A percentile compares a stretch with the other conserved stretches of the same genome.
phyloP scores from a whole-genome alignment of 139 green algal genomes.

The Spirogloea muscicola region DNA sequence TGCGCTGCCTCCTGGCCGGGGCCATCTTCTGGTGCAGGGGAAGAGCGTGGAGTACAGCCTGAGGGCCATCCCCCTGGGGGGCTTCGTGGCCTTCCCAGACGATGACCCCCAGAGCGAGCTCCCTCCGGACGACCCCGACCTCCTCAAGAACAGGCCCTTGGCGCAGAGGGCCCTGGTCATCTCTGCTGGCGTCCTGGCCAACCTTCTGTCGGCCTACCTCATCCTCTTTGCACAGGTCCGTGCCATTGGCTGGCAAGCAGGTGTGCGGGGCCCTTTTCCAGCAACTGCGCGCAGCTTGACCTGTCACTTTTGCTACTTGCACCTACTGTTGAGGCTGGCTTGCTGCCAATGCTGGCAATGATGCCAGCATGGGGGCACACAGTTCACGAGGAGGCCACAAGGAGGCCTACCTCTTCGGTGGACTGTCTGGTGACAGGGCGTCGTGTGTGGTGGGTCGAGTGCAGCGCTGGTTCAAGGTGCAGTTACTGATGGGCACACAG shows the following conservation, averaged over 20 bases:
- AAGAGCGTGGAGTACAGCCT: constrained; percentile 87
- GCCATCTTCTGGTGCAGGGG: no score
- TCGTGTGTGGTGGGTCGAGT: no score
- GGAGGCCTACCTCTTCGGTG: no score
- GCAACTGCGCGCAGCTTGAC: not conserved
- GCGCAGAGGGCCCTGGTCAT: constrained; percentile 75
- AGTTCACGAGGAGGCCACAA: not conserved
- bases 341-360: not conserved
- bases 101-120: constrained; percentile 72
- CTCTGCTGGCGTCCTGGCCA: constrained; percentile 88
- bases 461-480: not conserved
- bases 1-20: no score
- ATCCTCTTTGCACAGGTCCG: constrained; percentile 78
- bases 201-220: constrained; percentile 82
- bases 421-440: no score
- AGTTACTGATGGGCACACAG: not conserved
- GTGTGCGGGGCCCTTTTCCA: not conserved
- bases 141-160: constrained; percentile 86
- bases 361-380: not conserved
- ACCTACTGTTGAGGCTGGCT: not conserved
- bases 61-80: constrained; percentile 84
- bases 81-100: constrained; percentile 96
- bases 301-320: not conserved
- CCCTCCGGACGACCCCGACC: constrained; percentile 79
- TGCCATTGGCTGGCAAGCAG: not conserved